Conservation (phyloP, 2,329 filamentous ascomycete species). For the Alternaria arborescens region DNA sequence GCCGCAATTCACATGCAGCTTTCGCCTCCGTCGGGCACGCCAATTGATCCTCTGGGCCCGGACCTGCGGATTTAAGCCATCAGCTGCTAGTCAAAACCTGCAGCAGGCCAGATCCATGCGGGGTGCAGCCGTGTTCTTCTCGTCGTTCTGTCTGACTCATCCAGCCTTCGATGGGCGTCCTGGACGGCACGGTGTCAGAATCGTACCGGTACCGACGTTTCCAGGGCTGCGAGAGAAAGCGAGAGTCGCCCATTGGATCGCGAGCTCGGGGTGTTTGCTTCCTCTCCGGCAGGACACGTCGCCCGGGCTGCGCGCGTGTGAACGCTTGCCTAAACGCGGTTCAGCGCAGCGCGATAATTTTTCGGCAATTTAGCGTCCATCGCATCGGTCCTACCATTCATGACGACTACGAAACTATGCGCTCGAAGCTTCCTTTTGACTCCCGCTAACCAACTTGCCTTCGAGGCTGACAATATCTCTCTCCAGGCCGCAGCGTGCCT, state of each 20-base stretch:
- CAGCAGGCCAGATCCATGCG: slow-evolving; percentile 31
- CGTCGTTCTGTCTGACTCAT: slow-evolving; percentile 35
- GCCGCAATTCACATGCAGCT: slow-evolving; percentile 12
- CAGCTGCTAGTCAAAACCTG: slow-evolving; percentile 29
- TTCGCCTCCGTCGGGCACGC: slow-evolving; percentile 8
- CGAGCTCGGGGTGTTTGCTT: slow-evolving; percentile 3
- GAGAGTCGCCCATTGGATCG: slow-evolving; percentile 27
- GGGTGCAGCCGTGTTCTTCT: slow-evolving; percentile 42
- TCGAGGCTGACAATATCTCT: slow-evolving; percentile 33
- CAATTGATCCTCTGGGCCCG: slow-evolving; percentile 7
- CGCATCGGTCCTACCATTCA: slow-evolving; percentile 24
- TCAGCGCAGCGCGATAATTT: slow-evolving; percentile 27
- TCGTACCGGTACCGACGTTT: slow-evolving; percentile 31
- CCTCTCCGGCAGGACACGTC: slow-evolving; percentile 32
- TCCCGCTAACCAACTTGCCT: slow-evolving; percentile 39
- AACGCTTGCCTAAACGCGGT: slow-evolving; percentile 8
- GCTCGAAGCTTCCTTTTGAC: slow-evolving; percentile 40
- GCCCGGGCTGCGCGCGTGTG: slow-evolving; percentile 6
- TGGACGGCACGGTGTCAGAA: slow-evolving; percentile 30
- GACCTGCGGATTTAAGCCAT: slow-evolving; percentile 26
- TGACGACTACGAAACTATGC: slow-evolving; percentile 34
- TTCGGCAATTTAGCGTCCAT: slow-evolving; percentile 26
- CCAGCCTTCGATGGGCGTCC: slow-evolving; percentile 9
- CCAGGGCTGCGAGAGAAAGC: neutral
- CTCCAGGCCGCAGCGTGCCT: slow-evolving; percentile 40